Percentiles rank a stretch among this genome's conserved stretches.
Conservation (phyloP, 73 alveolate genomes). For the Blepharisma japonicum region DNA sequence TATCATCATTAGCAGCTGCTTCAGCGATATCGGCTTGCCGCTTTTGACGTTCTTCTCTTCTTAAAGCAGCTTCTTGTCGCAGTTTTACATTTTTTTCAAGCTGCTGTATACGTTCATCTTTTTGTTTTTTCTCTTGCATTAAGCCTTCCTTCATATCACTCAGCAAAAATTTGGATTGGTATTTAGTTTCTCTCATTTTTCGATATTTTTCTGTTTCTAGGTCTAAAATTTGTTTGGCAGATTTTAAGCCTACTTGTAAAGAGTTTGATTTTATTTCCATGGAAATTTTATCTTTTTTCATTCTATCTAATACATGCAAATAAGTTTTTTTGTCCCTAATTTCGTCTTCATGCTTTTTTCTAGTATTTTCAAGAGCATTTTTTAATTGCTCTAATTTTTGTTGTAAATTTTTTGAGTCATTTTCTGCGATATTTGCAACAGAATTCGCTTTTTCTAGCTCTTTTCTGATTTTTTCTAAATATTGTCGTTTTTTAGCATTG, state of each 20-base stretch:
- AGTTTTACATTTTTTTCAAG: constrained; percentile 39
- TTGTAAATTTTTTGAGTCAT: background rate
- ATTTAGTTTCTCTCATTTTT: constrained; percentile 55
- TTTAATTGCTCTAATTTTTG: constrained; percentile 36
- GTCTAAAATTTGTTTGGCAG: constrained; percentile 38
- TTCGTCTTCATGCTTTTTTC: constrained; percentile 59
- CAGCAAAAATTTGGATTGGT: constrained; percentile 57
- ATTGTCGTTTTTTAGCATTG: background rate
- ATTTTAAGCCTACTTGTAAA: constrained; percentile 43
- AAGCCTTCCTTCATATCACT: constrained; percentile 62
- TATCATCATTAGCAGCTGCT: constrained; percentile 53
- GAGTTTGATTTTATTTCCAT: constrained; percentile 58
- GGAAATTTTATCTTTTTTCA: constrained; percentile 75
- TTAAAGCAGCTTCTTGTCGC: constrained; percentile 39
- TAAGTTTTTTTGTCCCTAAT: constrained; percentile 53
- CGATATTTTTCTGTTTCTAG: constrained; percentile 60
- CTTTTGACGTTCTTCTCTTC: constrained; percentile 45
- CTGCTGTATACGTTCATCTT: constrained; percentile 34
- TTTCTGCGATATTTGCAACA: constrained; percentile 3
- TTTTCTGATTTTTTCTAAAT: background rate
- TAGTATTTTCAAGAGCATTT: constrained; percentile 48
- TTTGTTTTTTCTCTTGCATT: constrained; percentile 38
- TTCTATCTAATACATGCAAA: constrained; percentile 64
- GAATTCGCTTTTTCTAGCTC: background rate
- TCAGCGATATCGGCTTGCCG: constrained; percentile 52